Evolutionary conservation across 2,329 filamentous ascomycete genomes (phyloP).

Genomic region (Ophiostoma sp.): DNA sequence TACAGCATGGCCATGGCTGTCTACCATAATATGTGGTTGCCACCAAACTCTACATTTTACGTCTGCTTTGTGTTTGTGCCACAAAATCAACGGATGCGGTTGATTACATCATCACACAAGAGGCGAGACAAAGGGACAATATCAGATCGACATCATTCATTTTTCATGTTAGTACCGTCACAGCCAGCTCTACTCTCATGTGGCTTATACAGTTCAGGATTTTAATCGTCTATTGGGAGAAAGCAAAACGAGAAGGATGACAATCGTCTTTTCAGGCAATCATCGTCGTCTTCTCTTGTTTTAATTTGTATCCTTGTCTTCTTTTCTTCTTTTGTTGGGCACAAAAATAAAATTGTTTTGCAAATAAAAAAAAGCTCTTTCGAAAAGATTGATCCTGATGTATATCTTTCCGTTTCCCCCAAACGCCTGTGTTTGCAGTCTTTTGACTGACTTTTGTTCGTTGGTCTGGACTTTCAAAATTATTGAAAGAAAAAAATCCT

Average conservation of each 20-base stretch:
- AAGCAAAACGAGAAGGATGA: background rate
- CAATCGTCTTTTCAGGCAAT: slow-evolving; percentile 1
- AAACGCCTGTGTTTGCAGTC: slow-evolving; percentile 18
- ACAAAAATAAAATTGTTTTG: slow-evolving; percentile 17
- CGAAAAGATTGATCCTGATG: slow-evolving; percentile 13
- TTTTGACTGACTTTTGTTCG: slow-evolving; percentile 17
- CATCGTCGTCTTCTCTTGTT: background rate
- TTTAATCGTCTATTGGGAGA: slow-evolving; percentile 10
- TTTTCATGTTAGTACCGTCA: background rate
- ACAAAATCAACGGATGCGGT: background rate
- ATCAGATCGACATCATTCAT: background rate
- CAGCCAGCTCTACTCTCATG: background rate
- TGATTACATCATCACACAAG: background rate
- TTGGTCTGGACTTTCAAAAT: slow-evolving; percentile 16
- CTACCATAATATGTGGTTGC: background rate
- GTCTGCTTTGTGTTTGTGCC: background rate
- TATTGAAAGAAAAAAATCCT: slow-evolving; percentile 14
- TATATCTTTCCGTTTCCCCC: slow-evolving; percentile 17
- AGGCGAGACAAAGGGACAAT: background rate
- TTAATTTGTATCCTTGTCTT: background rate
- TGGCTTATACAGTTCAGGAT: background rate
- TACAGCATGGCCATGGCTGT: background rate
- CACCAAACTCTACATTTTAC: background rate
- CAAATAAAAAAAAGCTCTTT: slow-evolving; percentile 10
- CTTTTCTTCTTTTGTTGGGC: slow-evolving; percentile 3